These are phyloP conservation scores for Zalaria sp. DNA, from an alignment of 2,329 filamentous ascomycete species.

Conservation along the genomic window DNA sequence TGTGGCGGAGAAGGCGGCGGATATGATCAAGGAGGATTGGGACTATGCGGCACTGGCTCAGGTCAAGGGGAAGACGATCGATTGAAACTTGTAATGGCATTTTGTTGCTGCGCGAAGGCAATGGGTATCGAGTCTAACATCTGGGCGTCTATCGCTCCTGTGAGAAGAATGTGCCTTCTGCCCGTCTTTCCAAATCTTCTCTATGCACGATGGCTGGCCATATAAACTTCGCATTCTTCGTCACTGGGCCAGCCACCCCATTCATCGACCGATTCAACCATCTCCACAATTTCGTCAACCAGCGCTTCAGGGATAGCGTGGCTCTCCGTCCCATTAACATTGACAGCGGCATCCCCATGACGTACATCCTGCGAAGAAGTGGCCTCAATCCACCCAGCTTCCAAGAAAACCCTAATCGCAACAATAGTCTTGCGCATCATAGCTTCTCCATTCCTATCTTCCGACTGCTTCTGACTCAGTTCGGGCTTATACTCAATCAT, in stretches of 20 bases:
- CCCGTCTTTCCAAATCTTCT: too few species aligned
- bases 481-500: conserved; percentile 35
- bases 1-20: conserved; percentile 17
- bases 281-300: conserved; percentile 7
- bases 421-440: conserved; percentile 22
- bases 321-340: background rate
- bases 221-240: conserved; percentile 23
- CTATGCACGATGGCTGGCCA: background rate
- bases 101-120: too few species aligned
- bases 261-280: conserved; percentile 20
- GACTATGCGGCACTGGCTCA: background rate
- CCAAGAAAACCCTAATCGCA: conserved; percentile 26
- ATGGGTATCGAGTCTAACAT: too few species aligned
- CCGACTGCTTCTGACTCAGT: conserved; percentile 11
- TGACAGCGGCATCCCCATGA: too few species aligned
- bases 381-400: conserved; percentile 15
- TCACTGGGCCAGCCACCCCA: conserved; percentile 31
- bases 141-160: too few species aligned
- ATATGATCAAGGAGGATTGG: conserved; percentile 18
- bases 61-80: background rate
- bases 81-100: too few species aligned
- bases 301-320: conserved; percentile 7
- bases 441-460: conserved; percentile 15
- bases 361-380: too few species aligned
- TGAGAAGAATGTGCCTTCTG: too few species aligned